Conservation (phyloP, 2,329 filamentous ascomycete species). For the Didymella sp. region DNA sequence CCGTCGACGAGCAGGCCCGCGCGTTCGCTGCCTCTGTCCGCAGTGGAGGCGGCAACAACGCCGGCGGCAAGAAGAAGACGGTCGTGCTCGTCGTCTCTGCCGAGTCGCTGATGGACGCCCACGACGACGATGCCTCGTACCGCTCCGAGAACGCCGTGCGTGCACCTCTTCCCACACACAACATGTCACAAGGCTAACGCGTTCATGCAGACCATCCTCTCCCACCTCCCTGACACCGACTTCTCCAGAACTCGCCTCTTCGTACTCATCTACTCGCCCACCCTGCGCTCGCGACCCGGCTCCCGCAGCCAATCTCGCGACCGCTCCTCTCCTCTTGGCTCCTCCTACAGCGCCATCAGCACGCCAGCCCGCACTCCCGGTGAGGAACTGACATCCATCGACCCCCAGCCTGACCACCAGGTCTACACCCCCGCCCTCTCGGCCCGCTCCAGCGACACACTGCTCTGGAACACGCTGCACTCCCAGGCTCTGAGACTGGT, state of each 20-base stretch:
- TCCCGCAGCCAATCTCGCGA: slow-evolving; percentile 38
- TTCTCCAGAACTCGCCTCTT: slow-evolving; percentile 78
- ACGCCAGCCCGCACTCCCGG: slow-evolving; percentile 70
- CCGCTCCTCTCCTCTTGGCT: slow-evolving; percentile 68
- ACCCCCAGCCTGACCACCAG: slow-evolving; percentile 53
- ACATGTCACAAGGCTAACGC: slow-evolving; percentile 15
- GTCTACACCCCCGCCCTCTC: slow-evolving; percentile 47
- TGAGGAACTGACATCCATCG: slow-evolving; percentile 60
- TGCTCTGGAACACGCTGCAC: slow-evolving; percentile 80
- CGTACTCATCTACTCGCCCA: slow-evolving; percentile 86
- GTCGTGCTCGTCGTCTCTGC: slow-evolving; percentile 91
- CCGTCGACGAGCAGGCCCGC: slow-evolving; percentile 42
- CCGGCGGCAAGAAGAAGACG: slow-evolving; percentile 62
- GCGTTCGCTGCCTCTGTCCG: slow-evolving; percentile 43
- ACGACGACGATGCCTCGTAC: slow-evolving; percentile 65
- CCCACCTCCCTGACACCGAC: slow-evolving; percentile 82
- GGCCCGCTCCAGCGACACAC: slow-evolving; percentile 47
- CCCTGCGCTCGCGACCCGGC: slow-evolving; percentile 68
- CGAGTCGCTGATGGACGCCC: slow-evolving; percentile 64
- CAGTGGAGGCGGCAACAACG: slow-evolving; percentile 27
- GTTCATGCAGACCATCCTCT: slow-evolving; percentile 68
- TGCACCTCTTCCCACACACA: slow-evolving; percentile 21
- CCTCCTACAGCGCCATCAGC: slow-evolving; percentile 87
- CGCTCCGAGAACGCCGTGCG: slow-evolving; percentile 81
- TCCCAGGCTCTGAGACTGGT: slow-evolving; percentile 80